Evolutionary conservation across 2,329 filamentous ascomycete species (phyloP), one percentile per base, ranked within the genome.

Genomic region (Penicillium sp.): DNA sequence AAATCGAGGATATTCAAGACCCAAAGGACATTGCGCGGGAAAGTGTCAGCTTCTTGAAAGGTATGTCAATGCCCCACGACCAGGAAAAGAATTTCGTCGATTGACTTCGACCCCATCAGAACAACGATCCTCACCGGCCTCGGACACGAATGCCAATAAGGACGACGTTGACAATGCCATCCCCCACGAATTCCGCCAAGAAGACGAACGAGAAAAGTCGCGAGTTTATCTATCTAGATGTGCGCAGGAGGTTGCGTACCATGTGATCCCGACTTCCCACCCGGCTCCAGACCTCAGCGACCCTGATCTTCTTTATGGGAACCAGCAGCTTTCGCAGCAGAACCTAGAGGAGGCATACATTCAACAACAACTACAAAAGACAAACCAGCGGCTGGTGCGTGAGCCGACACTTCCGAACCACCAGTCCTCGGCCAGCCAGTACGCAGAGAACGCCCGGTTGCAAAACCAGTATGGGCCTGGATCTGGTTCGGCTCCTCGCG

Each of bases 231-330:
- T 88, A 26, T 82, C 80, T 49, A 86, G 85, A 70, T 87, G 84
- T 65, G 80, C 86, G 43, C 83, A 87, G 60, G 85, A 88, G 68
- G 83, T 88, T 44, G 83, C 84, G 3, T 88, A 88, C 62, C 81
- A 88, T 54, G 78, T 88, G 27, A 83, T 85, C 42, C 85, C 85
- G n/a, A 80, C 84, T 18, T 77, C 81, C 29, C 83, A 87, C 59
- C 80, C 83, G 43, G 79, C 81, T 17, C 80, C 82, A 9, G 81
- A 84, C 13, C 60, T 76, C 33, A 68, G 66, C 36, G 75, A 78
- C 21, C 68, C 66, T 23, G 71, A 78, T n/a, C 62, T 76, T 55
- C 67, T 74, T 18, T 80, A 78, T 52, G 65, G 74, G 49, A 78
- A 78, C 53, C 69, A 73, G 52, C 78, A 80, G 24, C 77, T 85